Evolutionary conservation across 1,139 yeast species (phyloP).

Genomic region (Sugiyamaella sp.): DNA sequence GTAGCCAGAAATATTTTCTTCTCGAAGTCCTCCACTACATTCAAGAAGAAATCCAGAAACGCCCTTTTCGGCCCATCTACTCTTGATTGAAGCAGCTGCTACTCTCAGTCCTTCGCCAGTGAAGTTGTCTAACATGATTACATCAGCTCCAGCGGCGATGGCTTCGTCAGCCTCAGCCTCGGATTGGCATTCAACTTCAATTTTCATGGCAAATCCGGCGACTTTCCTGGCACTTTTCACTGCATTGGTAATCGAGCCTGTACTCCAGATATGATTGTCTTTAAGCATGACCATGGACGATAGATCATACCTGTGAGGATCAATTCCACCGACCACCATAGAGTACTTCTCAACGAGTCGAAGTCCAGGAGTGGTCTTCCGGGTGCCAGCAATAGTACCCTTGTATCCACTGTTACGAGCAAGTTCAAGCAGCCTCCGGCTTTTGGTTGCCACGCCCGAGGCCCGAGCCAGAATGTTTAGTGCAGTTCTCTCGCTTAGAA

Average conservation of each 20-base stretch:
- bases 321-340: slow-evolving; percentile 95
- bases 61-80: slow-evolving; percentile 53
- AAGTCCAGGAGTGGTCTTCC: slow-evolving; percentile 97
- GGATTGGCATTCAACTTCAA: slow-evolving; percentile 87
- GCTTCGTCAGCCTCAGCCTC: slow-evolving; percentile 91
- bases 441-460: slow-evolving; percentile 85
- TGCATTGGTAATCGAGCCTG: slow-evolving; percentile 88
- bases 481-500: slow-evolving; percentile 85
- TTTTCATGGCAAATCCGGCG: slow-evolving; percentile 87
- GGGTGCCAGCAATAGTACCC: slow-evolving; percentile 94
- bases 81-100: slow-evolving; percentile 68
- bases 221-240: slow-evolving; percentile 74
- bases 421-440: slow-evolving; percentile 56
- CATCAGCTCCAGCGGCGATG: slow-evolving; percentile 92
- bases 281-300: slow-evolving; percentile 96
- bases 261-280: slow-evolving; percentile 90
- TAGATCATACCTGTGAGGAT: slow-evolving; percentile 87
- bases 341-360: slow-evolving; percentile 87
- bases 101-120: slow-evolving; percentile 62
- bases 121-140: slow-evolving; percentile 93
- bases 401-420: slow-evolving; percentile 74
- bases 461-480: slow-evolving; percentile 79
- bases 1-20: slow-evolving; percentile 64
- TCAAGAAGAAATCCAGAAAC: slow-evolving; percentile 67
- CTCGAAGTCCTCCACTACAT: slow-evolving; percentile 88